Conservation (phyloP, 495 filamentous ascomycete species). For the Talaromyces ruber region DNA sequence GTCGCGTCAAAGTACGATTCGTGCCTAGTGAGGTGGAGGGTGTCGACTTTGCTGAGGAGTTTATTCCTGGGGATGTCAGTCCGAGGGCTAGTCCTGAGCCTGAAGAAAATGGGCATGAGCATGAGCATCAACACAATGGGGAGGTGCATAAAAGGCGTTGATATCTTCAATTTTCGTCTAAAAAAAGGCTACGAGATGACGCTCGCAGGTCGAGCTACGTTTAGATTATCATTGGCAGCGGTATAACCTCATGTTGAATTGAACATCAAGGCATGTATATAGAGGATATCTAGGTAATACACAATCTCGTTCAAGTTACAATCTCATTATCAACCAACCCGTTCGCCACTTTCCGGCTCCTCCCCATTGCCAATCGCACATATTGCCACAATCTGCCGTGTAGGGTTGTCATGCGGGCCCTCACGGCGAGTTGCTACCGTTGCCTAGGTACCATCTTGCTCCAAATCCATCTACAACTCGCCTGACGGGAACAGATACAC, state of each 20-base stretch:
- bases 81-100: conserved; percentile 58
- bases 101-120: conserved; percentile 36
- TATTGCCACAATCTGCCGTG: too few relatives aligned
- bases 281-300: not conserved
- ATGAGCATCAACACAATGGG: conserved; percentile 27
- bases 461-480: too few relatives aligned
- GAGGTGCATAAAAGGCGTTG: conserved; percentile 11
- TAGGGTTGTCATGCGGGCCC: too few relatives aligned
- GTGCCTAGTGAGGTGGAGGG: conserved; percentile 50
- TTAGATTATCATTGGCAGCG: not conserved
- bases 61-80: conserved; percentile 60
- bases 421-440: too few relatives aligned
- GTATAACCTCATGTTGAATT: not conserved
- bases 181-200: not conserved
- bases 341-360: too few relatives aligned
- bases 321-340: too few relatives aligned
- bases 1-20: conserved; percentile 73
- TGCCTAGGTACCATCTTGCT: too few relatives aligned
- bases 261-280: not conserved
- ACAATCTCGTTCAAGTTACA: not conserved
- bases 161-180: not conserved
- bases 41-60: conserved; percentile 62
- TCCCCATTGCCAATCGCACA: too few relatives aligned
- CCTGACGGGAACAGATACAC: too few relatives aligned
- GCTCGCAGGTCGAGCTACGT: not conserved